Evolutionary conservation across 2,329 filamentous ascomycete species (phyloP).

Genomic region (Epichloe uncinata): DNA sequence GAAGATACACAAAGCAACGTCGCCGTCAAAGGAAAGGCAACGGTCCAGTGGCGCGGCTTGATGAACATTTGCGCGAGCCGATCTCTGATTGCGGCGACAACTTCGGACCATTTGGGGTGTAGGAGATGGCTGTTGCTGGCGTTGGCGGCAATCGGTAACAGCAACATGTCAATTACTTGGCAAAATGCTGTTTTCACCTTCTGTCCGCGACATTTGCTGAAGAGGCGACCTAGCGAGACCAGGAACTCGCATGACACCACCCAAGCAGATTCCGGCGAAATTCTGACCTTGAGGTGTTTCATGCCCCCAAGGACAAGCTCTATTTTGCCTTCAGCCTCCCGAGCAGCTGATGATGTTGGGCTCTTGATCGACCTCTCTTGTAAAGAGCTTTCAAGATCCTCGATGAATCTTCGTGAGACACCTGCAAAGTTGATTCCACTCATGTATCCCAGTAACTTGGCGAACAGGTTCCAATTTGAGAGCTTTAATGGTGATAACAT

Average conservation of each 20-base stretch:
- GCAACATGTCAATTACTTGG: slow-evolving; percentile 72
- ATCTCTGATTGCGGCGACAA: slow-evolving; percentile 64
- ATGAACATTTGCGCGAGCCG: slow-evolving; percentile 72
- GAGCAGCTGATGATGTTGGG: slow-evolving; percentile 39
- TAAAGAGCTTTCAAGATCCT: slow-evolving; percentile 66
- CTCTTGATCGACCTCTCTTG: slow-evolving; percentile 62
- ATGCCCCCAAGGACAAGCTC: slow-evolving; percentile 83
- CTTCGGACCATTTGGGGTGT: slow-evolving; percentile 74
- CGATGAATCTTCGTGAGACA: slow-evolving; percentile 69
- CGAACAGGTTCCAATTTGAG: slow-evolving; percentile 92
- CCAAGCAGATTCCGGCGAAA: slow-evolving; percentile 63
- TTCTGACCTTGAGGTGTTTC: slow-evolving; percentile 72
- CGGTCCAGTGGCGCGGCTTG: slow-evolving; percentile 85
- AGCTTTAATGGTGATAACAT: slow-evolving; percentile 68
- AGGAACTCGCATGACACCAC: slow-evolving; percentile 83
- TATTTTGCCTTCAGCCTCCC: slow-evolving; percentile 65
- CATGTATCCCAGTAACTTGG: slow-evolving; percentile 89
- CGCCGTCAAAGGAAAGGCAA: slow-evolving; percentile 77
- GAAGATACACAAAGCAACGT: slow-evolving; percentile 81
- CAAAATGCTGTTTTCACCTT: slow-evolving; percentile 91
- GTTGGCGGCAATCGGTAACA: slow-evolving; percentile 76
- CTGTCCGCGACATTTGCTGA: slow-evolving; percentile 73
- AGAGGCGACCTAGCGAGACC: slow-evolving; percentile 66
- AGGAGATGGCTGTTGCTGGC: slow-evolving; percentile 64
- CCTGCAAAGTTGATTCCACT: slow-evolving; percentile 81